Evolutionary conservation across 2,329 filamentous ascomycete species (phyloP), one percentile per base, ranked within the genome.

Genomic region (Ophiostoma pallidulum): DNA sequence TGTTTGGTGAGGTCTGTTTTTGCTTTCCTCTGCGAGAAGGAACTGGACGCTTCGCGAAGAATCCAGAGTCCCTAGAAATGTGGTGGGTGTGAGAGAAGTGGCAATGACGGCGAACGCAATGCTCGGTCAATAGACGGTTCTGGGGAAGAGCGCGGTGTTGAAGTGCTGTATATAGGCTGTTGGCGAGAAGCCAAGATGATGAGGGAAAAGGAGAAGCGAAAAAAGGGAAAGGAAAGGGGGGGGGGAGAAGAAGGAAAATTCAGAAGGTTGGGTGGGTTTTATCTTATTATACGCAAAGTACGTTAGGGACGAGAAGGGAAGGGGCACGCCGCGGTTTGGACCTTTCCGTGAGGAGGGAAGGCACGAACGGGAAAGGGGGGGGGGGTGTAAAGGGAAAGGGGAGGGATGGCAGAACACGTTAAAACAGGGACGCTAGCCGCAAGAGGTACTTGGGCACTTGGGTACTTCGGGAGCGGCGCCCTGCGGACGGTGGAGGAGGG

Each of bases 31-130:
- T 28, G 24, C 6, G 24, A 28, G 65, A 66, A 66, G 35, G 31
- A 46, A 56, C 66, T 65, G 64, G 67, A 67, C 59, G 46, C 52
- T 60, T 63, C 61, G 44, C 12, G 51, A 42, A 45, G 46, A 55
- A 58, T 63, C 66, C 64, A 67, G 63, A 47, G 31, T n/a, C n/a
- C n/a, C n/a, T n/a, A n/a, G n/a, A n/a, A n/a, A n/a, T n/a, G n/a
- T n/a, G n/a, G 51, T 45, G 53, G 50, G 22, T 47, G 12, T 29
- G 18, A 35, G 14, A 16, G 44, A 8, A 22, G 39, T 2, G 32
- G 42, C 16, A 20, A 31, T 33, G 43, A 45, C 16, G 22, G 45
- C 45, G 44, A n/a, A 48, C 45, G 40, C 22, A 31, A 40, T 20
- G 45, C 24, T 48, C 35, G 44, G 41, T 47, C 36, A 49, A 42